phyloP scores from a whole-genome alignment of 2,329 filamentous ascomycete genomes.

The Geosmithia putterillii region DNA sequence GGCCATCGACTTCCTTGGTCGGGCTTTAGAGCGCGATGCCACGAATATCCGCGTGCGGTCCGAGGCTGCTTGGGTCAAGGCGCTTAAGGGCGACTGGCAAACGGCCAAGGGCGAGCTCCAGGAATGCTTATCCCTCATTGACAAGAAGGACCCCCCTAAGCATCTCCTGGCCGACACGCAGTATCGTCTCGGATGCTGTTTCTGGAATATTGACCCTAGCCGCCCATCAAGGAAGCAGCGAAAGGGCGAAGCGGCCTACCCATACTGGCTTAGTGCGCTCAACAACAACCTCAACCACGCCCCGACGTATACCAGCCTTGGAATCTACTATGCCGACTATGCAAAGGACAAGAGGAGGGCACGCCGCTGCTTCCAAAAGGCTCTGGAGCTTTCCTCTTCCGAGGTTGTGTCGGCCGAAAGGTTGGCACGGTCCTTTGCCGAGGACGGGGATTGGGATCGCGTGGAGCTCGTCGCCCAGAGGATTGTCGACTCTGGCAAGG shows the following conservation, averaged over 20 bases:
- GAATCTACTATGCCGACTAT: constrained; percentile 85
- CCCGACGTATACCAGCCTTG: constrained; percentile 81
- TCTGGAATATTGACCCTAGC: constrained; percentile 74
- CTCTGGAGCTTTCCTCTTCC: constrained; percentile 78
- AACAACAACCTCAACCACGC: constrained; percentile 82
- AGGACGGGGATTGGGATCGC: constrained; percentile 89
- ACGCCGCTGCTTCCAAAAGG: constrained; percentile 90
- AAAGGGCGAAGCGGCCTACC: constrained; percentile 58
- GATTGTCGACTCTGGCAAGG: constrained; percentile 89
- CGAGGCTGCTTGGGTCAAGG: constrained; percentile 87
- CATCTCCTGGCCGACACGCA: constrained; percentile 77
- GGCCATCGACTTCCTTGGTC: constrained; percentile 68
- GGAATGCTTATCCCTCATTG: constrained; percentile 52
- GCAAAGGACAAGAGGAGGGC: constrained; percentile 76
- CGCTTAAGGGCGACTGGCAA: constrained; percentile 64
- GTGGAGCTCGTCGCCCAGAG: constrained; percentile 87
- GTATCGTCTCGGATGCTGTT: constrained; percentile 75
- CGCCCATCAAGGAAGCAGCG: constrained; percentile 66
- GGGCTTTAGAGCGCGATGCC: constrained; percentile 62
- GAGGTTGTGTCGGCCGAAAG: constrained; percentile 82
- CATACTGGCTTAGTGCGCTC: constrained; percentile 69
- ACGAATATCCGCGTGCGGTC: constrained; percentile 68
- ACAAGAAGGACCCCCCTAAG: constrained; percentile 22
- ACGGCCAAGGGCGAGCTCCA: constrained; percentile 59
- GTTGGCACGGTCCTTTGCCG: constrained; percentile 74